A percentile compares a stretch with the other conserved stretches of the same genome.
These are phyloP conservation scores for Juncus inflexus DNA, from an alignment of 176 grass and related monocot genomes.

Conservation along the genomic window DNA sequence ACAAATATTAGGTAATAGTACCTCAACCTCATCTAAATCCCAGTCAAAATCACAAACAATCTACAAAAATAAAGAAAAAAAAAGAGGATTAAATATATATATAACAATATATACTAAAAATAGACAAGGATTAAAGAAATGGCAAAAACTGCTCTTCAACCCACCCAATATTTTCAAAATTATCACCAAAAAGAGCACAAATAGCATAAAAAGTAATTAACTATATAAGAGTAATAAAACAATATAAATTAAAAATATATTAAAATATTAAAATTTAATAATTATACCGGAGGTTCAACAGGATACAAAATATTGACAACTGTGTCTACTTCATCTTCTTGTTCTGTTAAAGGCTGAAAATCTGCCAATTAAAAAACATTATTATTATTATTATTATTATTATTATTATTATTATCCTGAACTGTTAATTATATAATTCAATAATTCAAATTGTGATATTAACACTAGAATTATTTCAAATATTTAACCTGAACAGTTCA, in stretches of 20 bases:
- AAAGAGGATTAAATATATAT: constrained; percentile 1
- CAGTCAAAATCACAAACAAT: constrained; percentile 82
- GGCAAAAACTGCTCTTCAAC: background rate
- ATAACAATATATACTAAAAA: constrained; percentile 14
- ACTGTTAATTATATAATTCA: background rate
- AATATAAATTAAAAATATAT: constrained; percentile 11
- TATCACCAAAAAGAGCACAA: background rate
- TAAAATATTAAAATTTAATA: constrained; percentile 4
- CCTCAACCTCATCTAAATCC: constrained; percentile 78
- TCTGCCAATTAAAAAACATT: constrained; percentile 39
- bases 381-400: background rate
- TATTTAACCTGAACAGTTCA: too few species aligned
- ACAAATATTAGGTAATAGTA: constrained; percentile 23
- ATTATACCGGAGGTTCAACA: constrained; percentile 65
- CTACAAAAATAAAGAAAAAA: constrained; percentile 43
- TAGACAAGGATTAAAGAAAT: constrained; percentile 6
- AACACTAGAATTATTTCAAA: background rate
- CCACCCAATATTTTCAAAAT: background rate
- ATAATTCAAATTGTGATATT: background rate
- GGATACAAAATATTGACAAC: constrained; percentile 83
- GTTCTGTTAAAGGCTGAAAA: constrained; percentile 61
- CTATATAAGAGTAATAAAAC: background rate
- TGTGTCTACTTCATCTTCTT: constrained; percentile 79
- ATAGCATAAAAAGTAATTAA: background rate
- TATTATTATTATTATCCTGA: too few species aligned